phyloP scores from a whole-genome alignment of 257 asterid species.

The Schizonepeta tenuifolia region DNA sequence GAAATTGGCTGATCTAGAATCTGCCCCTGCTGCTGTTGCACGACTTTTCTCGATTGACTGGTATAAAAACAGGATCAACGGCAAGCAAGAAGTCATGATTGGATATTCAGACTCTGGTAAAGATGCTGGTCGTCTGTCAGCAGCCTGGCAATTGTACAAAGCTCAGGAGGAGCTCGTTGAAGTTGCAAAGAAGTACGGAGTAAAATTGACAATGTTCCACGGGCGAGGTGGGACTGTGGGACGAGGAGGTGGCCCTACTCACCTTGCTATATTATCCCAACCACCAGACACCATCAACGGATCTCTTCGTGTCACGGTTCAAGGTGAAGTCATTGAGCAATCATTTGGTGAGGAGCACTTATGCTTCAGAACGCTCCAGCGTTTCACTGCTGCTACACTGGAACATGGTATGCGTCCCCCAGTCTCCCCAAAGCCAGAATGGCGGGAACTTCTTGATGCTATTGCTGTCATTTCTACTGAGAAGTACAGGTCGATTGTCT shows the following conservation, averaged over 20 bases:
- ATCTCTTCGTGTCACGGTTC: conserved; percentile 74
- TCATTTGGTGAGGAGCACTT: conserved; percentile 72
- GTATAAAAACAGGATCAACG: conserved; percentile 59
- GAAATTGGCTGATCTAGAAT: conserved; percentile 60
- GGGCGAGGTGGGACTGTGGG: conserved; percentile 82
- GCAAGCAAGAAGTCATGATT: conserved; percentile 77
- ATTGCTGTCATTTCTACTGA: conserved; percentile 56
- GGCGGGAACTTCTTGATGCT: conserved; percentile 67
- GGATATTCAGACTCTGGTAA: conserved; percentile 81
- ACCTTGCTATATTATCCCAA: conserved; percentile 69
- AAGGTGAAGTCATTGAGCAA: conserved; percentile 74
- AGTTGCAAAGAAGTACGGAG: conserved; percentile 61
- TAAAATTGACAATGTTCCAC: conserved; percentile 71
- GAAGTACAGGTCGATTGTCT: conserved; percentile 67
- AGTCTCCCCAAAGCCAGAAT: conserved; percentile 60
- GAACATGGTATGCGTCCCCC: conserved; percentile 77
- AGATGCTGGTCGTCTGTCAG: conserved; percentile 71
- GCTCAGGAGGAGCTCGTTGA: conserved; percentile 74
- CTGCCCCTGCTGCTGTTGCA: conserved; percentile 68
- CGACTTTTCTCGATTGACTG: conserved; percentile 70
- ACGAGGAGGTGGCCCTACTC: conserved; percentile 79
- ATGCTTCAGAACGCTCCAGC: conserved; percentile 70
- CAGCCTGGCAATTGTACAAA: conserved; percentile 70
- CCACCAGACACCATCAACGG: conserved; percentile 73
- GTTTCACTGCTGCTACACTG: conserved; percentile 71